Evolutionary conservation across 768 basidiomycete genomes (phyloP).

Genomic region (Lentinula boryana): DNA sequence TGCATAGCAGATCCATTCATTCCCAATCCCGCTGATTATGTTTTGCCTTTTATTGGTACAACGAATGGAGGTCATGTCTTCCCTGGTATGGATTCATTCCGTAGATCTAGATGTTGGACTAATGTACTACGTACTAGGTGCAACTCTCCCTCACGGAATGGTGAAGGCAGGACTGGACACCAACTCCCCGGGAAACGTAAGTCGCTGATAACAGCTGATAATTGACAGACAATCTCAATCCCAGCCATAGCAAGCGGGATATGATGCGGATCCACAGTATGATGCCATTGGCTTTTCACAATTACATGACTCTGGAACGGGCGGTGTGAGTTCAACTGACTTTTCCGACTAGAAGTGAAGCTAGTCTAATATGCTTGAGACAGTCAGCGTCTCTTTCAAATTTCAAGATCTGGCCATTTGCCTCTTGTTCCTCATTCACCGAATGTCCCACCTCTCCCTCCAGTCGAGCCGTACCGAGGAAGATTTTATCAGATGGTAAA

Average conservation of each 20-base stretch:
- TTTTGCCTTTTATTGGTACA: constrained; percentile 60
- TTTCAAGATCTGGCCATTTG: constrained; percentile 56
- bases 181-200: constrained; percentile 54
- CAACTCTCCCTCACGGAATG: constrained; percentile 66
- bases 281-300: constrained; percentile 57
- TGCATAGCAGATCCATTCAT: background rate
- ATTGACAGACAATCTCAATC: background rate
- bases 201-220: constrained; percentile 7
- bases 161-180: constrained; percentile 65
- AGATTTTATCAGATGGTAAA: constrained; percentile 44
- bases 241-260: constrained; percentile 37
- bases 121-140: constrained; percentile 30
- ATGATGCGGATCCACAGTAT: constrained; percentile 34
- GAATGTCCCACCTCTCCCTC: constrained; percentile 44
- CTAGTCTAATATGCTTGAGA: background rate
- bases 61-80: constrained; percentile 62
- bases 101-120: background rate
- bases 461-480: constrained; percentile 40
- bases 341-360: background rate
- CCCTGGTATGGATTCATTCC: constrained; percentile 35
- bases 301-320: constrained; percentile 53
- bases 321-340: background rate
- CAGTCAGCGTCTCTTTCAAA: constrained; percentile 51
- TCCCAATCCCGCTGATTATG: constrained; percentile 33
- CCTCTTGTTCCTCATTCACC: constrained; percentile 42